Base-by-base conservation (phyloP, 2,329 filamentous ascomycete species). In the Fusarium equiseti region DNA sequence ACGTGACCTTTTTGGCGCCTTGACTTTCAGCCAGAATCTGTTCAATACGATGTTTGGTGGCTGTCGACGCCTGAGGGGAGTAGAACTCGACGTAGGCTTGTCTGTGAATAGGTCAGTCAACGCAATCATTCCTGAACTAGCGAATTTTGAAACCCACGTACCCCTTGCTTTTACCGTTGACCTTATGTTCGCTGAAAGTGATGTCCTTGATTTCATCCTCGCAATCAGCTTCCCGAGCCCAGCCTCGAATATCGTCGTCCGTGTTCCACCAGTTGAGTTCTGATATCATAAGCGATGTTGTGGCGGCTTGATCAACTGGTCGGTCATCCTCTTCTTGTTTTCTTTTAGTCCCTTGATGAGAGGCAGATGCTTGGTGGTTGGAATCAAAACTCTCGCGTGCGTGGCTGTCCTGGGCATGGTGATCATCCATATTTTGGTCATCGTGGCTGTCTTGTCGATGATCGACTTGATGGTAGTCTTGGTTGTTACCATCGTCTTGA, bases 161-260 rank as follows among this genome's bases (percentile, higher is more conserved):
- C 95, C 96, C 95, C 84, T 98, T 98, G 82, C 94, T 97, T 83
- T 99, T 99, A 74, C 96, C 96, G 74, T 99, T 99, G 50, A 98
- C 95, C 79, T 99, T 99, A 82, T 98, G 96, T 80, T 99, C 96
- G 76, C 94, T 98, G 80, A 98, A 99, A 0, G 95, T 97, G 54
- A 99, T 89, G 66, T 98, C 96, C 76, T 93, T 94, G 20, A 98
- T 83, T 76, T 97, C 93, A 48, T 91, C 87, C 79, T 98, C 96
- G 73, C 90, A 93, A 4, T 88, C 88, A n/a, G 92, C 93, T 71
- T 92, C 87, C 71, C 90, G 90, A 26, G 92, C 86, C 93, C 94
- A 98, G 53, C 92, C 92, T 56, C 96, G 92, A 60, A 99, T 89
- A 74, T 98, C 94, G 77, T 99, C 96, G 78, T 99, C 96, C 4